Evolutionary conservation across 2,329 filamentous ascomycete species (phyloP), one percentile per base, ranked within the genome.

Genomic region (Apiospora kogelbergensis): DNA sequence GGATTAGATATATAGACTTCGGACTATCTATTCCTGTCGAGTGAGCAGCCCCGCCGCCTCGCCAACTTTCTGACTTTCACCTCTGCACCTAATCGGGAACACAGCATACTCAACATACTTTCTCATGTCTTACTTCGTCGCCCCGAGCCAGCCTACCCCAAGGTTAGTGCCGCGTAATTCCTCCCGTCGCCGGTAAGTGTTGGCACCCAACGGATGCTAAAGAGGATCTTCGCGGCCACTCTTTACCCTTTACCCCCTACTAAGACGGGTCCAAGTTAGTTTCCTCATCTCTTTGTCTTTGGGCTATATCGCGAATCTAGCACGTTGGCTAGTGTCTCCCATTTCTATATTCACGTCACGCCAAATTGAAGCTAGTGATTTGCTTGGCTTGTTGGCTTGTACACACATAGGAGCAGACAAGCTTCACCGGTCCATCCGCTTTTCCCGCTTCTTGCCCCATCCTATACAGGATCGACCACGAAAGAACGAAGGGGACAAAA

Each of bases 151-250:
- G 30, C 30, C 30, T 60, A n/a, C 53, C 30, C n/a, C 30, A 60
- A 60, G 53, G 53, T 37, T 37, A 30, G 53, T 60, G 53, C 53
- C 53, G 53, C 53, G 53, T 60, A 60, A 60, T 37, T 60, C 53
- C 53, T 60, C 20, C 53, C 53, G 53, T 7, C 53, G 11, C n/a
- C 30, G 15, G 26, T 15, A 60, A 60, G 53, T 60, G 30, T 30
- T 6, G 46, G 48, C 2, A 33, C 24, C 48, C 24, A 53, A 26
- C 24, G 22, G 48, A 33, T 26, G 26, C 30, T 60, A 60, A 37
- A 37, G 53, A 60, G 53, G 53, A 60, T 60, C 30, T 20, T 20
- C 53, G 53, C 30, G 53, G 20, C 30, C 53, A n/a, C 53, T 33
- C 42, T 45, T 45, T 45, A 45, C 42, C 20, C 42, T 37, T 53